These are phyloP conservation scores for Bacterosira constricta DNA, from an alignment of 108 stramenopile genomes.

Conservation along the genomic window DNA sequence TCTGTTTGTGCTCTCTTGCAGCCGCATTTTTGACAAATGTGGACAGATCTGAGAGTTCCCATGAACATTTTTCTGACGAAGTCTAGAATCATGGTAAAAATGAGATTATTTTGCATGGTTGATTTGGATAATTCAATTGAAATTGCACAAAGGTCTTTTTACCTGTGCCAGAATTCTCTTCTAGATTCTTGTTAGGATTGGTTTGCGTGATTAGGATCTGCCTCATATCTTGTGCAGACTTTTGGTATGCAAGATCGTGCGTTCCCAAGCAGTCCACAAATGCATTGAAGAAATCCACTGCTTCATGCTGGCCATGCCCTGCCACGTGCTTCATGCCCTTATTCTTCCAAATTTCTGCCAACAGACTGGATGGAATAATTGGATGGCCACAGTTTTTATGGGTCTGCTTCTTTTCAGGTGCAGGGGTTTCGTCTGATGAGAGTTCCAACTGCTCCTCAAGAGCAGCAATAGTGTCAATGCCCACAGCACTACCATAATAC, in stretches of 20 bases:
- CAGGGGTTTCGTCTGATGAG: constrained; percentile 5
- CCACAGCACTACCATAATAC: constrained; percentile 68
- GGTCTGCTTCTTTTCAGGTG: constrained; percentile 2
- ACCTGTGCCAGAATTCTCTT: background rate
- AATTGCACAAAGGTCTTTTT: background rate
- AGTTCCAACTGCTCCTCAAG: constrained; percentile 27
- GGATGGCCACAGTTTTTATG: constrained; percentile 59
- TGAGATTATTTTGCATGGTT: background rate
- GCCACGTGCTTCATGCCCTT: constrained; percentile 70
- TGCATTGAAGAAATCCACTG: constrained; percentile 88
- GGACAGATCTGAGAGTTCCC: constrained; percentile 74
- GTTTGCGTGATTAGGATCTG: constrained; percentile 13
- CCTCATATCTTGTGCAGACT: constrained; percentile 8
- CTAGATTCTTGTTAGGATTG: background rate
- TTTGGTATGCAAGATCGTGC: constrained; percentile 26
- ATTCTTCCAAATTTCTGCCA: constrained; percentile 85
- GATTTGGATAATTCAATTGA: background rate
- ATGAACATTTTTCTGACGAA: constrained; percentile 69
- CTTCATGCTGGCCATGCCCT: constrained; percentile 90
- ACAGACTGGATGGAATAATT: constrained; percentile 78
- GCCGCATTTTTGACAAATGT: constrained; percentile 74
- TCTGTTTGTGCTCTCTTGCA: constrained; percentile 65
- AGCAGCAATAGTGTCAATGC: constrained; percentile 56
- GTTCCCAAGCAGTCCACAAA: constrained; percentile 77
- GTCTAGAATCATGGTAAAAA: constrained; percentile 21